Base-by-base conservation (phyloP, 306 rosid species). In the Trifolium repens region DNA sequence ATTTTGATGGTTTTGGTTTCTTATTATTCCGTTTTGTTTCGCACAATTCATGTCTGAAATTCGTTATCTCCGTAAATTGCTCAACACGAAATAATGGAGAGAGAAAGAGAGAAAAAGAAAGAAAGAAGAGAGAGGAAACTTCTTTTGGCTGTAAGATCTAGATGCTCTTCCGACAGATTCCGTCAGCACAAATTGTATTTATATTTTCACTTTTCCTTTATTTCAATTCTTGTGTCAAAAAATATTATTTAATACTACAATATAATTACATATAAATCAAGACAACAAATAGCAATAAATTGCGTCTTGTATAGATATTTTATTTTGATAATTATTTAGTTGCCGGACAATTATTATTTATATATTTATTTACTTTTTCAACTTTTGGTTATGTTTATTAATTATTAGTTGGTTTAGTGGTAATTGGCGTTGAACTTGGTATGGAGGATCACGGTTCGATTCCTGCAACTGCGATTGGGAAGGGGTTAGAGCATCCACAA, bases 131-230 rank as follows among this genome's bases (percentile, higher is more conserved):
- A 52, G 69, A 69, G 74, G 93, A 87, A 87, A 82, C 84, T 89
- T 87, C 85, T 87, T 82, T 87, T 43, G 53, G 78, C 78, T 73
- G 86, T 64, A 80, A 87, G 96, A 90, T 90, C 97, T 87, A 79
- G 85, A 85, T 58, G 85, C 91, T 58, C 64, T 32, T 47, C 80
- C 82, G 77, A 72, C 79, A 58, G 84, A 87, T 85, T 84, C 84
- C 83, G 87, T 82, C 89, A 85, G 78, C 84, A 82, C 22, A 13
- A 63, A 84, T 72, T 80, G 76, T 76, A 80, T 66, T 80, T 78
- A 67, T 72, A 37, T 24, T 78, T 35, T 27, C 71, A 37, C 67
- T 8, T 40, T 64, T 30, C 40, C 1, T 16, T 10, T 74, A 15
- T 68, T 35, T 55, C 5, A 54, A 7, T 55, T 16, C 34, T 54